Base-by-base conservation (phyloP, 2,329 filamentous ascomycete species). In the Rhexocercosporidium sp. region DNA sequence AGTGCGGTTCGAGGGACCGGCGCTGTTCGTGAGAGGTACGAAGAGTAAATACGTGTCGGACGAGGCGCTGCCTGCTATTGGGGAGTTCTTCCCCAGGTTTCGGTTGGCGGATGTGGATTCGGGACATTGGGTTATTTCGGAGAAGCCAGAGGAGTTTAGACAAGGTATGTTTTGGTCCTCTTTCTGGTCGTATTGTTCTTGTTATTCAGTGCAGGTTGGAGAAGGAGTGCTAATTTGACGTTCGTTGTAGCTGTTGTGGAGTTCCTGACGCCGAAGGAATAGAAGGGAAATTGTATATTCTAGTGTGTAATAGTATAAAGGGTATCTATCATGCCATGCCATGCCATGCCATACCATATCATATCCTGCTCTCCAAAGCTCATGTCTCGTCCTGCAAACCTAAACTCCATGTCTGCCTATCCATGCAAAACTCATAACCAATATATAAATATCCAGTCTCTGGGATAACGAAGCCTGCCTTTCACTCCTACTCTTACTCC, bases 71-170 rank as follows among this genome's bases (percentile, higher is more conserved):
- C 92, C 92, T n/a, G 81, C 91, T 20, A 90, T 96, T 72, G 92
- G 92, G 3, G 85, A 88, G 70, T 96, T 96, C 80, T 97, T 97
- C 76, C 93, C 93, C 12, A 83, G 84, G 27, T 97, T 96, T 75
- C 81, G 87, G 76, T 75, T 96, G 34, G 87, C 84, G 59, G 91
- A 95, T 79, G 81, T 97, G 37, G 90, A 96, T 44, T 86, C 90
- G 9, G 93, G 93, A 0, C 93, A 97, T 78, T 97, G 93, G 93
- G 82, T 97, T 5, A 94, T 95, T 69, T 93, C 92, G n/a, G 93
- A 97, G 82, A 90, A 93, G 73, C 93, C 93, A 0, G 88, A 93
- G 75, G 89, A 84, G 11, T 97, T 97, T 72, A 87, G 90, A 76
- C 82, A 86, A 83, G 90, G 92, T 93, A 77, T 77, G 85, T 77